Conservation (phyloP, 495 filamentous ascomycete genomes). For the Neurospora tetraspora region DNA sequence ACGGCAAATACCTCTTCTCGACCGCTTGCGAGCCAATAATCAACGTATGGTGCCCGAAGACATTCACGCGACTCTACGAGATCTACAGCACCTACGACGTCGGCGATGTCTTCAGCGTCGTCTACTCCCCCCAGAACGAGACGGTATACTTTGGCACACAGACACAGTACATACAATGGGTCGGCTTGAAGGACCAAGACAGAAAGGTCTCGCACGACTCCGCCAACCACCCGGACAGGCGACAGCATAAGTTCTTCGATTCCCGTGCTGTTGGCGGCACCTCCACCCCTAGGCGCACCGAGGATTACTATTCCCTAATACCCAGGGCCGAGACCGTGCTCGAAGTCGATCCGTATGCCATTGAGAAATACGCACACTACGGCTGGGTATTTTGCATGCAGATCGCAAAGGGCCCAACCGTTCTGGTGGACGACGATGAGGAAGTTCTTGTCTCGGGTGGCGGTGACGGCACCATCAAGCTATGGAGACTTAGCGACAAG, state of each 20-base stretch:
- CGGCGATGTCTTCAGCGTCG: slow-evolving; percentile 88
- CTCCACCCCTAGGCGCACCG: slow-evolving; percentile 55
- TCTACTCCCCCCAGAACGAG: slow-evolving; percentile 65
- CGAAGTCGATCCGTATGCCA: slow-evolving; percentile 73
- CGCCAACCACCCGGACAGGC: slow-evolving; percentile 60
- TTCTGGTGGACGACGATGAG: slow-evolving; percentile 53
- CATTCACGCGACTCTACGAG: slow-evolving; percentile 55
- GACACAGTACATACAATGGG: slow-evolving; percentile 82
- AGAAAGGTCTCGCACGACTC: slow-evolving; percentile 50
- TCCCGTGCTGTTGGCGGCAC: slow-evolving; percentile 76
- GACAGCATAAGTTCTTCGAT: slow-evolving; percentile 93
- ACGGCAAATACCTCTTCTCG: slow-evolving; percentile 73
- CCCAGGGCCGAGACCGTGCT: slow-evolving; percentile 50
- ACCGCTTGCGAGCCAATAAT: slow-evolving; percentile 89
- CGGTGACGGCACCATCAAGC: slow-evolving; percentile 84
- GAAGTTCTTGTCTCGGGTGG: slow-evolving; percentile 84
- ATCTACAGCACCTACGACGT: slow-evolving; percentile 93
- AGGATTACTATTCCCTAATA: slow-evolving; percentile 36
- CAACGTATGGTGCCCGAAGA: slow-evolving; percentile 54
- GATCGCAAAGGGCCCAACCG: slow-evolving; percentile 52
- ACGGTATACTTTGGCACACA: slow-evolving; percentile 89
- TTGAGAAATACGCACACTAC: slow-evolving; percentile 83
- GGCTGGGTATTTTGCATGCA: slow-evolving; percentile 96
- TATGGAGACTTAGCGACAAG: slow-evolving; percentile 61
- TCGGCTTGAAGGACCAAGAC: slow-evolving; percentile 35